phyloP scores from a whole-genome alignment of 352 stramenopile genomes.

The Globisporangium barbulae region DNA sequence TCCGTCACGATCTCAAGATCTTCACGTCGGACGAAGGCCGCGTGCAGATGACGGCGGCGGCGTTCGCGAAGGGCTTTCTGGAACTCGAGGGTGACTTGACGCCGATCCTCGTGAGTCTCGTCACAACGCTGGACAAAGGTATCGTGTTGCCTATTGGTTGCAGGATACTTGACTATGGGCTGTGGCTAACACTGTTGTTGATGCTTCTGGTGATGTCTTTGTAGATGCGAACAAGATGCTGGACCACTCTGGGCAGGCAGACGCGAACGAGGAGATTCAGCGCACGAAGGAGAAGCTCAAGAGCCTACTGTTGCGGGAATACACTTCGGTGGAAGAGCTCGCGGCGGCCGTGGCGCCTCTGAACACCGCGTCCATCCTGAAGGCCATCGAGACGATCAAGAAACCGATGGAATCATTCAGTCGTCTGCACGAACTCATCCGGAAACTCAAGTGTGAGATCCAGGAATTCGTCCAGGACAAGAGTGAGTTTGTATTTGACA shows the following conservation, averaged over 20 bases:
- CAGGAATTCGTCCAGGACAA: conserved; percentile 67
- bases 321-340: conserved; percentile 61
- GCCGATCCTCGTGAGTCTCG: conserved; percentile 98
- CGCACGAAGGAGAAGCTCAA: conserved; percentile 87
- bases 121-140: conserved; percentile 85
- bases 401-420: conserved; percentile 76
- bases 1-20: conserved; percentile 99
- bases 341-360: conserved; percentile 62
- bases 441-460: conserved; percentile 74
- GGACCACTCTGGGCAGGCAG: conserved; percentile 97
- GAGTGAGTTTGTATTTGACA: conserved; percentile 28
- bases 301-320: conserved; percentile 86
- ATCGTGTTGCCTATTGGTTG: not conserved
- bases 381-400: conserved; percentile 73
- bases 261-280: conserved; percentile 92
- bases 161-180: not conserved
- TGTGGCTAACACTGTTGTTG: not conserved
- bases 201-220: not conserved
- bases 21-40: conserved; percentile 99
- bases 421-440: conserved; percentile 73
- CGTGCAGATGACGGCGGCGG: conserved; percentile 99
- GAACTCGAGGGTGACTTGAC: conserved; percentile 99
- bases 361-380: conserved; percentile 73
- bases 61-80: conserved; percentile 98
- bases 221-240: conserved; percentile 96